A percentile compares a stretch with the other conserved stretches of the same genome.
phyloP scores from a whole-genome alignment of 164 flowering plant genomes.

The Echeveria elegans region DNA sequence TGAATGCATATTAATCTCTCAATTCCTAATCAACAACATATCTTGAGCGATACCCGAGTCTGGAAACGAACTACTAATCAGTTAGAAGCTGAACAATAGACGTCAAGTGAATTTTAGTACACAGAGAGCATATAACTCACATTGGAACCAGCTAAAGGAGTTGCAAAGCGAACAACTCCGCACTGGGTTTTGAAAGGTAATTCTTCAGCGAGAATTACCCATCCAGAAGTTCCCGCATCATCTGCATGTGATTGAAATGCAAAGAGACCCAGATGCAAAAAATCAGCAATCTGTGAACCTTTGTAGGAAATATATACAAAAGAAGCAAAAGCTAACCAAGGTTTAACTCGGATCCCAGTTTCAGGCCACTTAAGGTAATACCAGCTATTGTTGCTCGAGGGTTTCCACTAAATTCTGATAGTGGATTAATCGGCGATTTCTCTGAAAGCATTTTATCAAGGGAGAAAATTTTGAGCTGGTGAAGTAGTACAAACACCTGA shows the following conservation, averaged over 20 bases:
- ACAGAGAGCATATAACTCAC: slow-evolving; percentile 29
- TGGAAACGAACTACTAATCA: no score
- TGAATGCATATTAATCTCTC: no score
- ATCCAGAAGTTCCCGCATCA: slow-evolving; percentile 81
- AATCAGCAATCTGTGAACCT: no score
- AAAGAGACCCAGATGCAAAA: slow-evolving; percentile 7
- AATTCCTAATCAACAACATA: no score
- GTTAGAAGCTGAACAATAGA: no score
- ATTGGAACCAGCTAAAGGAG: slow-evolving; percentile 82
- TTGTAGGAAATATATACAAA: neutral
- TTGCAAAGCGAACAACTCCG: slow-evolving; percentile 73
- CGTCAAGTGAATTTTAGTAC: no score
- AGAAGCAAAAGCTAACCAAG: slow-evolving; percentile 47
- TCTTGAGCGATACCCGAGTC: no score
- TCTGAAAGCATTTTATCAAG: slow-evolving; percentile 65
- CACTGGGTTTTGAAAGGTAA: slow-evolving; percentile 36
- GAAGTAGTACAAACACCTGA: slow-evolving; percentile 79
- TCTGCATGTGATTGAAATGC: slow-evolving; percentile 41
- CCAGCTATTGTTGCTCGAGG: slow-evolving; percentile 64
- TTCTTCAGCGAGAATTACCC: slow-evolving; percentile 83
- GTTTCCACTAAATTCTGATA: slow-evolving; percentile 27
- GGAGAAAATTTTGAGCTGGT: slow-evolving; percentile 70
- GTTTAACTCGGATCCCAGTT: slow-evolving; percentile 62
- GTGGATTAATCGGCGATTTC: slow-evolving; percentile 50
- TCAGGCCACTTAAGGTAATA: slow-evolving; percentile 47